Percentiles rank a stretch among this genome's conserved stretches.
phyloP scores from a whole-genome alignment of 2,329 filamentous ascomycete genomes.

The Graphium sp. region DNA sequence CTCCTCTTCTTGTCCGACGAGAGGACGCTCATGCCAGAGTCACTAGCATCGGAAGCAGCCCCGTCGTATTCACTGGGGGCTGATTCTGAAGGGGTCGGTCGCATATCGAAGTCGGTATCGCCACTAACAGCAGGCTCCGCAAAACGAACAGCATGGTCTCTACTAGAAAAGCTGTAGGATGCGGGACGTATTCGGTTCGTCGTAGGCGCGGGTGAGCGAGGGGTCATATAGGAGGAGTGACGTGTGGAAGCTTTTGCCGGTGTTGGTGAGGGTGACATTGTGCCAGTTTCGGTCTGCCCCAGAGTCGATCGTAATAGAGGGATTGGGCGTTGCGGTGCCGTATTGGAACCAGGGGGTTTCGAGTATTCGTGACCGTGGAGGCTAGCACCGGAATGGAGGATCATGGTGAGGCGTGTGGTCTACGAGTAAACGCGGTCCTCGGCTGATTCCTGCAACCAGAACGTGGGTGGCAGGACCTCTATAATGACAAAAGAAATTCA shows the following conservation, averaged over 20 bases:
- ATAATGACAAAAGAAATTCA: no score
- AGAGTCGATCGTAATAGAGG: conserved; percentile 6
- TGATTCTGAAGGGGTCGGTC: conserved; percentile 9
- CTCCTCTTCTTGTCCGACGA: conserved; percentile 19
- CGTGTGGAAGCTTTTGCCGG: background rate
- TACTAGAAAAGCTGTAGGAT: conserved; percentile 20
- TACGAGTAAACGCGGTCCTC: no score
- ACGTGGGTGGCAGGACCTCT: no score
- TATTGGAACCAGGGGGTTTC: conserved; percentile 9
- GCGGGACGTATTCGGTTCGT: conserved; percentile 13
- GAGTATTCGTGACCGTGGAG: conserved; percentile 45
- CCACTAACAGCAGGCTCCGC: conserved; percentile 12
- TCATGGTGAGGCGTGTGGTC: conserved; percentile 28
- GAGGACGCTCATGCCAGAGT: conserved; percentile 17
- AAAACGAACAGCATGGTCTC: conserved; percentile 29
- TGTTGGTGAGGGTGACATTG: conserved; percentile 1
- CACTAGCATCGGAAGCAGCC: conserved; percentile 24
- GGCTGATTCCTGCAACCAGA: no score
- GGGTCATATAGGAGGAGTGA: conserved; percentile 4
- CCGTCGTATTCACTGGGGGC: conserved; percentile 29
- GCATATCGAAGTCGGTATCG: conserved; percentile 4
- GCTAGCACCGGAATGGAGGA: conserved; percentile 40
- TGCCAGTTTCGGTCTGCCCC: conserved; percentile 1
- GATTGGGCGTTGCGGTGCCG: conserved; percentile 2
- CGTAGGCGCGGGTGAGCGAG: conserved; percentile 5